These are phyloP conservation scores for Rhizopus sp. DNA, from an alignment of 371 early-diverging fungal species.

Conservation along the genomic window DNA sequence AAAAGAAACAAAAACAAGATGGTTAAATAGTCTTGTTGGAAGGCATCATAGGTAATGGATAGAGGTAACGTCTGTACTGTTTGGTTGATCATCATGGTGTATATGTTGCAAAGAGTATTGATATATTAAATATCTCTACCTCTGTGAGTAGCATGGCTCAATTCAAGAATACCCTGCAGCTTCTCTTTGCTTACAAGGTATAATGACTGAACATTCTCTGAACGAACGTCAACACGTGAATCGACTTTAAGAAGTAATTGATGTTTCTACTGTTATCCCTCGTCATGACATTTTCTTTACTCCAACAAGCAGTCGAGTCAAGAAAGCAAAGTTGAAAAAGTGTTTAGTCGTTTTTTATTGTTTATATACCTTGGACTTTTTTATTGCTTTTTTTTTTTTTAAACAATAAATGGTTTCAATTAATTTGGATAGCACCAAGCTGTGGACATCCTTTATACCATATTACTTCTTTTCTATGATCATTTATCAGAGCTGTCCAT, in stretches of 20 bases:
- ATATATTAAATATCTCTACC: conserved; percentile 8
- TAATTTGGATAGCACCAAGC: neutral
- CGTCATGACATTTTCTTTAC: conserved; percentile 13
- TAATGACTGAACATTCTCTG: conserved; percentile 8
- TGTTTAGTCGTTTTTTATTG: neutral
- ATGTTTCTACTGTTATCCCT: conserved; percentile 11
- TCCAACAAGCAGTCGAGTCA: conserved; percentile 5
- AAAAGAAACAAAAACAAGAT: too few species aligned
- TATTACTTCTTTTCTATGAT: too few species aligned
- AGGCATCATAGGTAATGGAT: too few species aligned
- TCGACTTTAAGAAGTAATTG: conserved; percentile 14
- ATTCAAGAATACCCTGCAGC: conserved; percentile 11
- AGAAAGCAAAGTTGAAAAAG: conserved; percentile 2
- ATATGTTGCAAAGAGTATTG: conserved; percentile 13
- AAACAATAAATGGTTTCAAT: neutral
- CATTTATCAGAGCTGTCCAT: too few species aligned
- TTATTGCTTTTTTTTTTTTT: neutral
- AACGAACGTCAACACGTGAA: conserved; percentile 6
- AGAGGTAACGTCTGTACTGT: too few species aligned
- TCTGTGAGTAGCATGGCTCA: conserved; percentile 4
- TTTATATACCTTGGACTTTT: neutral
- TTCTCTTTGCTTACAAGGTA: conserved; percentile 13
- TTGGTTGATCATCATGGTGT: conserved; percentile 12
- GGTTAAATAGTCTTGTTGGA: too few species aligned
- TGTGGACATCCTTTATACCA: neutral